Base-by-base conservation (phyloP, 1,284 basidiomycete species). In the Ganoderma meredithae region DNA sequence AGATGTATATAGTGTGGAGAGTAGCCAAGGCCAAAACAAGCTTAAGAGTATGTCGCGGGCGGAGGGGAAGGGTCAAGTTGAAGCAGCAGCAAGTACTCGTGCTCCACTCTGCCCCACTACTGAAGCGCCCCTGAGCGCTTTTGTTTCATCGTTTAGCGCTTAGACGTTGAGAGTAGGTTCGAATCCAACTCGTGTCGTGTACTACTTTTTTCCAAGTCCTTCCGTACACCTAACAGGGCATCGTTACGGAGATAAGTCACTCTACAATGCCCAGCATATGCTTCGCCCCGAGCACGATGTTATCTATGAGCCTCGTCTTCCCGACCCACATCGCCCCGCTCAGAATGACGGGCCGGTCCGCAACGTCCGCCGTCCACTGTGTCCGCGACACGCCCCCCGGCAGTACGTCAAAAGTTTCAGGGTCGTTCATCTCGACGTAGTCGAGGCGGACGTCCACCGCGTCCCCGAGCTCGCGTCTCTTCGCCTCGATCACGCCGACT, bases 291-390 rank as follows among this genome's bases (percentile, higher is more conserved):
- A 97, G 80, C 53, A 97, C 81, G 49, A 98, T 79, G 79, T 99
- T 99, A 79, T 99, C 97, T 62, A 99, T 99, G 75, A 99, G 79
- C 72, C 97, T 85, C 68, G 96, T 98, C 76, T 86, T 87, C 56
- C 95, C 95, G 2, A 98, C 87, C 87, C 92, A 94, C 71, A 98
- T 79, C 17, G 96, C 97, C 1, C 96, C 97, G 73, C 95, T 97
- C 67, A 99, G 76, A 12, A 99, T 89, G 39, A 93, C 89, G 1
- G 91, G 83, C 36, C 82, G 77, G 52, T 69, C 75, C 17, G 56
- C 63, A 7, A 43, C 60, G 13, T 72, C 66, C 55, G 72, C 77
- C 53, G 73, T 77, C 72, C 76, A 76, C n/a, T 67, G 41, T 62
- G 72, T 76, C 40, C 72, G 77, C 10, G 76, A 76, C 61, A 72